Evolutionary conservation across 768 basidiomycete genomes (phyloP).

Genomic region (Calocybe indica): DNA sequence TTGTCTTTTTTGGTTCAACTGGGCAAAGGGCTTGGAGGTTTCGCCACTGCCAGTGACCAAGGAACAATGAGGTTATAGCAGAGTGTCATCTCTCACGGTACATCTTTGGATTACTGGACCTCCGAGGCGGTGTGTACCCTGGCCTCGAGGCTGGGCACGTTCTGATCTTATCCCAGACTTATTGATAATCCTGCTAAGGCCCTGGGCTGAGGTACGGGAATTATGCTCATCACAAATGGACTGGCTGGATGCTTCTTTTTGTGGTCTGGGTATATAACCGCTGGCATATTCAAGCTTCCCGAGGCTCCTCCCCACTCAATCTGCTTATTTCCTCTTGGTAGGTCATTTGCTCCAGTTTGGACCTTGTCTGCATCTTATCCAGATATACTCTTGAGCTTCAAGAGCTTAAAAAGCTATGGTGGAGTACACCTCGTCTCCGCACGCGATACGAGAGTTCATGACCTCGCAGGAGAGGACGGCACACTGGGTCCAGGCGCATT

Average conservation of each 20-base stretch:
- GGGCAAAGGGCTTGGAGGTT: neutral
- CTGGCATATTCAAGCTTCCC: constrained; percentile 17
- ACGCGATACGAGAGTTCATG: constrained; percentile 53
- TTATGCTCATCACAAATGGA: constrained; percentile 18
- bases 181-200: constrained; percentile 27
- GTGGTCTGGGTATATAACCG: constrained; percentile 28
- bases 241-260: constrained; percentile 12
- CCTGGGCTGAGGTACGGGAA: constrained; percentile 22
- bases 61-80: neutral
- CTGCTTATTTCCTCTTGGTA: constrained; percentile 9
- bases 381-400: too few relatives aligned
- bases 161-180: constrained; percentile 36
- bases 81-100: constrained; percentile 10
- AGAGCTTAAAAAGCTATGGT: constrained; percentile 39
- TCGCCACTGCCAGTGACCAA: too few relatives aligned
- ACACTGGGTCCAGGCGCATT: constrained; percentile 49
- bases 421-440: constrained; percentile 55
- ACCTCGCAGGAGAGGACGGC: constrained; percentile 56
- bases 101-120: constrained; percentile 10
- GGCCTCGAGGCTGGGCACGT: constrained; percentile 43
- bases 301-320: constrained; percentile 20
- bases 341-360: constrained; percentile 7
- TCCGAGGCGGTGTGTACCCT: constrained; percentile 8
- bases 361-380: constrained; percentile 5
- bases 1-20: too few relatives aligned